Evolutionary conservation across 148 eudicot species (phyloP).

Genomic region (Arctostaphylos glauca): DNA sequence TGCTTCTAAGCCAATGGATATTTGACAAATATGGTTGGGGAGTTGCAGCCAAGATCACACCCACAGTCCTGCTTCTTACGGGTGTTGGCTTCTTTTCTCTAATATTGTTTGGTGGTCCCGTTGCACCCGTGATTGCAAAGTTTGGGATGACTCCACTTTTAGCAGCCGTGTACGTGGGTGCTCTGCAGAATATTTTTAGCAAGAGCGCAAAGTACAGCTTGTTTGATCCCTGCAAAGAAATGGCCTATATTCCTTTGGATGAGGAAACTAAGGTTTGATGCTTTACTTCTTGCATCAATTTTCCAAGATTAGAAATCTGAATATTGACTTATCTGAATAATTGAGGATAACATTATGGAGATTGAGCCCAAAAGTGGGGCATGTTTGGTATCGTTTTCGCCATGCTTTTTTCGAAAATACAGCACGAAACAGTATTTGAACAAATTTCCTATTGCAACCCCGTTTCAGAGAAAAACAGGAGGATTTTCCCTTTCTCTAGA

Average conservation of each 20-base stretch:
- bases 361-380: neutral
- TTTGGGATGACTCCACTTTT: conserved; percentile 93
- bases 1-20: conserved; percentile 92
- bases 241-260: conserved; percentile 99
- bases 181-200: conserved; percentile 96
- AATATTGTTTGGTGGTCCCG: conserved; percentile 72
- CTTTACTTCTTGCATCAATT: neutral
- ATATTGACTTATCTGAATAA: neutral
- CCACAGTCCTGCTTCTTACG: conserved; percentile 81
- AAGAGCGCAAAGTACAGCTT: conserved; percentile 99
- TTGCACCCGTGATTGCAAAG: conserved; percentile 60
- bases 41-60: conserved; percentile 92
- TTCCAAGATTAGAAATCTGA: neutral
- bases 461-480: neutral
- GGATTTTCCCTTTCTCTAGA: neutral
- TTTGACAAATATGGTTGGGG: conserved; percentile 99
- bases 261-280: conserved; percentile 93
- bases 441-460: neutral
- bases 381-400: neutral
- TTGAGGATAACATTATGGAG: neutral
- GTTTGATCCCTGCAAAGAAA: conserved; percentile 99
- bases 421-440: neutral
- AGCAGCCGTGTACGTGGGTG: conserved; percentile 97
- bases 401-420: neutral
- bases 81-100: conserved; percentile 96